A percentile compares a stretch with the other conserved stretches of the same genome.
phyloP scores from a whole-genome alignment of 306 rosid genomes.

The Castanea sativa region DNA sequence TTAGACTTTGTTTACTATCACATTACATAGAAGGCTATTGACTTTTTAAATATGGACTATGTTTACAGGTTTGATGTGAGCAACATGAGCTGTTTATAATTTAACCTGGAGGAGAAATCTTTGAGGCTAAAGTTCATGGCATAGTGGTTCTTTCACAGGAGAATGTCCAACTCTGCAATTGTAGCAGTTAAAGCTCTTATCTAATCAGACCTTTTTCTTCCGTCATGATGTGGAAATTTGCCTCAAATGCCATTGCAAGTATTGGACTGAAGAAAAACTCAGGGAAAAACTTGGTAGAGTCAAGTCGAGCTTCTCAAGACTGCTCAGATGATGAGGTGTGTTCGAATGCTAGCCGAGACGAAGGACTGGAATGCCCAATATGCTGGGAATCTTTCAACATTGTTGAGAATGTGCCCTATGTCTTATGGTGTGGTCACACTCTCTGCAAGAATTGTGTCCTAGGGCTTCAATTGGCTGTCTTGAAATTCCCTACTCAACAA shows the following conservation, averaged over 20 bases:
- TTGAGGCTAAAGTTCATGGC: slow-evolving; percentile 11
- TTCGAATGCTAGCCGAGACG: slow-evolving; percentile 75
- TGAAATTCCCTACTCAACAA: slow-evolving; percentile 68
- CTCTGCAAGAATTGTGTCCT: slow-evolving; percentile 82
- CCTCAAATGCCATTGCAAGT: slow-evolving; percentile 63
- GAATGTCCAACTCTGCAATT: slow-evolving; percentile 18
- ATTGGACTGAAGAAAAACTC: slow-evolving; percentile 61
- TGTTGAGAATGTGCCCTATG: slow-evolving; percentile 93
- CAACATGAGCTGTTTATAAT: slow-evolving; percentile 8
- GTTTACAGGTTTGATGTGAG: slow-evolving; percentile 26
- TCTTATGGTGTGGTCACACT: slow-evolving; percentile 94
- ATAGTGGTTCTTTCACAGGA: slow-evolving; percentile 14
- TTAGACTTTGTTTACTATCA: not conserved
- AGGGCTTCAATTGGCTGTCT: slow-evolving; percentile 85
- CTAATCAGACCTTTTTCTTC: slow-evolving; percentile 12
- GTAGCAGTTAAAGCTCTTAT: slow-evolving; percentile 15
- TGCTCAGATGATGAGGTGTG: slow-evolving; percentile 84
- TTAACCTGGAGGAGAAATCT: slow-evolving; percentile 1
- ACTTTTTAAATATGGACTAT: not conserved
- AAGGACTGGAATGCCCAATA: slow-evolving; percentile 87
- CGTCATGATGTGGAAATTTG: slow-evolving; percentile 71
- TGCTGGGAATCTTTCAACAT: slow-evolving; percentile 93
- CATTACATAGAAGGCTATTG: not conserved
- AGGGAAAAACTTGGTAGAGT: slow-evolving; percentile 43
- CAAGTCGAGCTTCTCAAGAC: slow-evolving; percentile 48